phyloP scores from a whole-genome alignment of 257 asterid genomes.

The Nicotiana benthamiana region DNA sequence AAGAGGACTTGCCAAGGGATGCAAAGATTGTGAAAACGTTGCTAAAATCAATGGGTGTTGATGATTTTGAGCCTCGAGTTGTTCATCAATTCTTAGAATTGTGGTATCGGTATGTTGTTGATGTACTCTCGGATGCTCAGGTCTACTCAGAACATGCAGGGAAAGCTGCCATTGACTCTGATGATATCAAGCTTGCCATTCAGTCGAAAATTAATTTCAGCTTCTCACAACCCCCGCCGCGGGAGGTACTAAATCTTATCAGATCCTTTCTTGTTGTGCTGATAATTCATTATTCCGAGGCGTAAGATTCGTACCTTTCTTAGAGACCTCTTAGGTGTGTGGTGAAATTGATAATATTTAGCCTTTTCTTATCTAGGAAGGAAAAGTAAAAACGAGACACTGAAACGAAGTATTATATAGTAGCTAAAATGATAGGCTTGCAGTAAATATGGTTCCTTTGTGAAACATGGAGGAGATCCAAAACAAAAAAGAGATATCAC shows the following conservation, averaged over 20 bases:
- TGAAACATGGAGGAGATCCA: no score
- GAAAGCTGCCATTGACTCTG: conserved; percentile 60
- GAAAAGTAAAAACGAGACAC: neutral
- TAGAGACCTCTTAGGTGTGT: neutral
- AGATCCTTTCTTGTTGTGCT: neutral
- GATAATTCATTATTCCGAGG: neutral
- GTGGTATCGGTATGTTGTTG: conserved; percentile 74
- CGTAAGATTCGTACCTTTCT: neutral
- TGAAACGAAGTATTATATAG: neutral
- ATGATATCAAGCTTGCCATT: conserved; percentile 78
- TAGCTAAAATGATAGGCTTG: neutral
- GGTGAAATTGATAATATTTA: neutral
- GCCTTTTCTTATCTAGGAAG: neutral
- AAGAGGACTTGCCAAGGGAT: conserved; percentile 74
- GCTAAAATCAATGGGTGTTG: conserved; percentile 84
- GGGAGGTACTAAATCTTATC: conserved; percentile 46
- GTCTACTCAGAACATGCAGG: conserved; percentile 84
- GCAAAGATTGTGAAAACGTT: conserved; percentile 76
- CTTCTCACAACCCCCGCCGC: conserved; percentile 90
- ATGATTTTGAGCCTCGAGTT: conserved; percentile 81
- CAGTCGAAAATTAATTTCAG: conserved; percentile 82
- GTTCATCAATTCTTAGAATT: conserved; percentile 73
- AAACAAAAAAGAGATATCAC: no score
- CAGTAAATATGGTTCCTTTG: neutral
- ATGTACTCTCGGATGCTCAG: conserved; percentile 73